Evolutionary conservation across 768 basidiomycete species (phyloP).

Genomic region (Termitomyces sp.): DNA sequence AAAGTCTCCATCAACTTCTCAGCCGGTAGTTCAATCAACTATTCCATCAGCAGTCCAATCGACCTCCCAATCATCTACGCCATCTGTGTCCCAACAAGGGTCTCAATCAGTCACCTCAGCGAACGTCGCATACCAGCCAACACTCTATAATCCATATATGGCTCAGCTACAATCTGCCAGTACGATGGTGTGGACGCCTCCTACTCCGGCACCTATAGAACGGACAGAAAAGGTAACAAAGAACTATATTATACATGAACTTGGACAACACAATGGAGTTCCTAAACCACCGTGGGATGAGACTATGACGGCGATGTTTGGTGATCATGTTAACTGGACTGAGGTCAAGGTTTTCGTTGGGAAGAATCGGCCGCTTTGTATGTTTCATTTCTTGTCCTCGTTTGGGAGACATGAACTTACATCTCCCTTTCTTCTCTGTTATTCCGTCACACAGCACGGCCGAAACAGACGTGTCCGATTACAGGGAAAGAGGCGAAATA

Average conservation of each 20-base stretch:
- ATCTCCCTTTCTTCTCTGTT: neutral
- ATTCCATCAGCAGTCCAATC: neutral
- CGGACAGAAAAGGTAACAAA: conserved; percentile 50
- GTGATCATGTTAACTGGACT: conserved; percentile 80
- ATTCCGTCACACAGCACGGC: conserved; percentile 46
- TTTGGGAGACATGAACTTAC: neutral
- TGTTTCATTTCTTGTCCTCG: conserved; percentile 14
- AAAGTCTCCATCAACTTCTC: conserved; percentile 2
- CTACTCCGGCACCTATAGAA: conserved; percentile 22
- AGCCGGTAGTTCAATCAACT: neutral
- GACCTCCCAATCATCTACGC: conserved; percentile 1
- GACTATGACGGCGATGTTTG: conserved; percentile 82
- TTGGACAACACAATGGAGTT: conserved; percentile 38
- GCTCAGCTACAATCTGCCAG: conserved; percentile 9
- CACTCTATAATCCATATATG: conserved; percentile 14
- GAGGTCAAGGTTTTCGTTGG: conserved; percentile 58
- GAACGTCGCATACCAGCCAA: conserved; percentile 10
- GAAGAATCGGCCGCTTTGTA: conserved; percentile 63
- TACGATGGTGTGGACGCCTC: conserved; percentile 6
- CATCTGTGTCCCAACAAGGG: conserved; percentile 1
- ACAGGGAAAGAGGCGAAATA: conserved; percentile 79
- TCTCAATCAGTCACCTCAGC: neutral
- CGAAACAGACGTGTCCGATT: conserved; percentile 63
- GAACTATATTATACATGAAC: conserved; percentile 71
- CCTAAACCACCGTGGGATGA: conserved; percentile 60